Conservation (phyloP, 202 grass and related monocot genomes). For the Schoenoplectus triqueter region DNA sequence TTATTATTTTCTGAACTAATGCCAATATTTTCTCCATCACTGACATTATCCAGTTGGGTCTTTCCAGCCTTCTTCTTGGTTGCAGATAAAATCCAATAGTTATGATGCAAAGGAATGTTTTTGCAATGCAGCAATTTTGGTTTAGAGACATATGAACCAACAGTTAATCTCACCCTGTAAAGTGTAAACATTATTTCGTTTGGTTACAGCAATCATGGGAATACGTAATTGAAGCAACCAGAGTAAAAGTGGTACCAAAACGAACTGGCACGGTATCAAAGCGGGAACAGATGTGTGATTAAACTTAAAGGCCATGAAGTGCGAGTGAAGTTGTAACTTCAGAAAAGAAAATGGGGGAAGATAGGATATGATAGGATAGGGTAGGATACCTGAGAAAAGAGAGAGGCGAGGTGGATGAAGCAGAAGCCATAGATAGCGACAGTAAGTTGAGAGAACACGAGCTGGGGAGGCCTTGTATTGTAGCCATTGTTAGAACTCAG, state of each 20-base stretch:
- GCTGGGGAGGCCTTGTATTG: constrained; percentile 8
- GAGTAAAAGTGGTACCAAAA: neutral
- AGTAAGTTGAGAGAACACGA: neutral
- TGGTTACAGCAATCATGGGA: neutral
- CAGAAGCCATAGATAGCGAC: neutral
- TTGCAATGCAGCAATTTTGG: constrained; percentile 5
- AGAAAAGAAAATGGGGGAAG: neutral
- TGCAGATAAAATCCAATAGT: constrained; percentile 14
- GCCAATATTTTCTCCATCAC: neutral
- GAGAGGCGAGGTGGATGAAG: constrained; percentile 2
- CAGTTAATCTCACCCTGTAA: constrained; percentile 10
- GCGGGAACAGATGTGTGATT: neutral
- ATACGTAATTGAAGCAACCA: neutral
- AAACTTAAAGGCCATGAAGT: neutral
- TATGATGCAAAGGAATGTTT: neutral
- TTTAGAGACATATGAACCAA: neutral
- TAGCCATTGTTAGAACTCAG: neutral
- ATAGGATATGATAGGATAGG: neutral
- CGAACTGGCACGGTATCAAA: neutral
- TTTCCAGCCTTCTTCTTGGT: neutral
- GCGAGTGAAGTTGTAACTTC: neutral
- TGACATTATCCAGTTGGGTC: neutral
- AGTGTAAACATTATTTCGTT: neutral
- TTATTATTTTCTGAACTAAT: neutral
- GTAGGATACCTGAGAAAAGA: constrained; percentile 30